These are phyloP conservation scores for Phaeodactylum tricornutum DNA, from an alignment of 108 stramenopile genomes.

Conservation along the genomic window DNA sequence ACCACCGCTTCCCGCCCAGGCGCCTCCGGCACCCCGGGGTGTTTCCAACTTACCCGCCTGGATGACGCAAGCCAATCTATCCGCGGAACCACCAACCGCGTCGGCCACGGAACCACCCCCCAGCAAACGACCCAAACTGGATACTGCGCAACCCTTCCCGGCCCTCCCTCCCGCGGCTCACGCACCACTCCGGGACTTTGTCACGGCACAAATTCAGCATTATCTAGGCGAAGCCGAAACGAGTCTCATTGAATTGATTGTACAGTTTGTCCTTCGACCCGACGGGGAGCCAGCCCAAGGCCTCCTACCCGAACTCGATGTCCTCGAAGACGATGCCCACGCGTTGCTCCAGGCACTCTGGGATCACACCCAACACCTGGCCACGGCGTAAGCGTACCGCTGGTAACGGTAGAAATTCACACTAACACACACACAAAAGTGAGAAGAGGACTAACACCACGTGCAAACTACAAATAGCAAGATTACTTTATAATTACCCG, in stretches of 20 bases:
- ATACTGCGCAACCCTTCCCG: constrained; percentile 29
- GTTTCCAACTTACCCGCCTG: constrained; percentile 75
- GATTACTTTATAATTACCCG: no score
- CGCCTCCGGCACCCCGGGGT: constrained; percentile 32
- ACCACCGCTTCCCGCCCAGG: constrained; percentile 8
- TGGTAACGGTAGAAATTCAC: no score
- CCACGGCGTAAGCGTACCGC: background rate
- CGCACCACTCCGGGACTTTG: constrained; percentile 25
- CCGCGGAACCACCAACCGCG: constrained; percentile 1
- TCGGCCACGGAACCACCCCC: constrained; percentile 7
- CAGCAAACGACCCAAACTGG: constrained; percentile 19
- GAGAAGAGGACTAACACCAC: no score
- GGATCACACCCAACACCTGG: background rate
- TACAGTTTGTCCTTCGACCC: constrained; percentile 33
- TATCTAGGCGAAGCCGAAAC: constrained; percentile 64
- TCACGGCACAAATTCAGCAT: constrained; percentile 54
- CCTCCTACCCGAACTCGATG: constrained; percentile 63
- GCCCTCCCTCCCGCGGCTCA: constrained; percentile 21
- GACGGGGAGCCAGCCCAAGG: constrained; percentile 20
- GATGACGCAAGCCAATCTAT: constrained; percentile 48
- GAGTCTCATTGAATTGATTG: constrained; percentile 63
- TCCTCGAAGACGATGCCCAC: constrained; percentile 74
- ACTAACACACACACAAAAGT: no score
- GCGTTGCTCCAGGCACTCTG: constrained; percentile 51
- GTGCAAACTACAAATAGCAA: no score